Percentiles rank a stretch among this genome's conserved stretches.
Evolutionary conservation across 208 protist species (phyloP).

Genomic region (Trichomonas vaginalis): DNA sequence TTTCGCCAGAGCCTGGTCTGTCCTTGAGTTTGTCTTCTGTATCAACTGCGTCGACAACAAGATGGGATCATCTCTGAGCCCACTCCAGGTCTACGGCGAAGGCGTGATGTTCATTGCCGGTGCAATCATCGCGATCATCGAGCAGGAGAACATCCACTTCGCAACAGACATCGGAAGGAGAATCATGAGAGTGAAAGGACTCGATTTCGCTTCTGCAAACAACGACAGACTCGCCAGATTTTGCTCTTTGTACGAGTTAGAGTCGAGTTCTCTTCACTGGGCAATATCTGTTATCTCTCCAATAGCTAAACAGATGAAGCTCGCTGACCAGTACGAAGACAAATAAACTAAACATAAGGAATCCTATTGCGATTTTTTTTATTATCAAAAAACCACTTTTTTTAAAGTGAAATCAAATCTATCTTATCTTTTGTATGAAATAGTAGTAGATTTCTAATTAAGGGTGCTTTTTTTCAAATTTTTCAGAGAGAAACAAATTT

Average conservation of each 20-base stretch:
- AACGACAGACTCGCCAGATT: not conserved
- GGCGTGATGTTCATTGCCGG: not conserved
- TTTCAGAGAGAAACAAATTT: too few relatives aligned
- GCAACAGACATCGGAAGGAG: not conserved
- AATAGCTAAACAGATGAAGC: not conserved
- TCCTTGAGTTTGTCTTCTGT: not conserved
- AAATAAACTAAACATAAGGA: not conserved
- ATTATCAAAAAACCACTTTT: too few relatives aligned
- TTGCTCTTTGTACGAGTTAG: not conserved
- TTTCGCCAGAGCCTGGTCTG: not conserved
- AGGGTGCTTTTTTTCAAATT: too few relatives aligned
- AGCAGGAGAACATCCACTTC: not conserved
- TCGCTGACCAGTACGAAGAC: not conserved
- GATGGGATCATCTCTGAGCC: not conserved
- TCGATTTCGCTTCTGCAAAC: not conserved
- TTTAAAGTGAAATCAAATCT: too few relatives aligned
- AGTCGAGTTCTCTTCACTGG: not conserved
- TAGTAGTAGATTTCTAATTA: too few relatives aligned
- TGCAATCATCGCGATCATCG: not conserved
- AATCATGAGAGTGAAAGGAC: not conserved
- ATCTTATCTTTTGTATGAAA: too few relatives aligned
- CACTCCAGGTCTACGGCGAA: not conserved
- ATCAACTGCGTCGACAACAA: not conserved
- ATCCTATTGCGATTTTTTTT: too few relatives aligned
- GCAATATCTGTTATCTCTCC: not conserved